These are phyloP conservation scores for Spinacia oleracea DNA, from an alignment of 179 eudicot species.

Conservation along the genomic window DNA sequence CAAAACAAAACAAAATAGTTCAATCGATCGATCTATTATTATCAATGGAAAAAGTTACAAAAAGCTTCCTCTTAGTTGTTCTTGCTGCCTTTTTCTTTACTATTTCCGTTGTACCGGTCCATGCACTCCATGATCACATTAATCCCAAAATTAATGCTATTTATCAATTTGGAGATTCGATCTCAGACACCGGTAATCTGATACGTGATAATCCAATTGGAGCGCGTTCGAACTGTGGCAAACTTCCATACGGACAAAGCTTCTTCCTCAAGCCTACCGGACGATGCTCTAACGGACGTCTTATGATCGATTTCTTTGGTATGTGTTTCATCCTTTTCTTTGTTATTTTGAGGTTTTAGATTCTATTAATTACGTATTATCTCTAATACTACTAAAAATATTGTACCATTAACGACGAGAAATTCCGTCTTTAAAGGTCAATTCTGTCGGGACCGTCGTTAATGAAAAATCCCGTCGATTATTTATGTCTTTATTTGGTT, in stretches of 20 bases:
- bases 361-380: no score
- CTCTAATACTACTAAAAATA: no score
- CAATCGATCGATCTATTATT: no score
- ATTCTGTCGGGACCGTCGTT: no score
- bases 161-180: conserved; percentile 9
- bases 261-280: neutral
- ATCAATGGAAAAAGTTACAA: neutral
- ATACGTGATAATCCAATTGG: neutral
- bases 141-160: neutral
- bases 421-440: no score
- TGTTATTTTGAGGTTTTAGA: no score
- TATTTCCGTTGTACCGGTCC: neutral
- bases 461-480: no score
- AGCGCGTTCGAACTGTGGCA: neutral
- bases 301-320: conserved; percentile 11
- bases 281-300: conserved; percentile 2
- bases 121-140: neutral
- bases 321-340: neutral
- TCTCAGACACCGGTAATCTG: neutral
- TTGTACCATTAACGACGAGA: no score
- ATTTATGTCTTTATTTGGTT: no score
- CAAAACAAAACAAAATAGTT: no score
- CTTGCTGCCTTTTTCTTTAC: neutral
- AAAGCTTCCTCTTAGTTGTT: neutral
- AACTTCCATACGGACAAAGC: neutral